Percentiles rank a stretch among this genome's conserved stretches.
These are phyloP conservation scores for Pichia ethanolica DNA, from an alignment of 805 yeast species.

Conservation along the genomic window DNA sequence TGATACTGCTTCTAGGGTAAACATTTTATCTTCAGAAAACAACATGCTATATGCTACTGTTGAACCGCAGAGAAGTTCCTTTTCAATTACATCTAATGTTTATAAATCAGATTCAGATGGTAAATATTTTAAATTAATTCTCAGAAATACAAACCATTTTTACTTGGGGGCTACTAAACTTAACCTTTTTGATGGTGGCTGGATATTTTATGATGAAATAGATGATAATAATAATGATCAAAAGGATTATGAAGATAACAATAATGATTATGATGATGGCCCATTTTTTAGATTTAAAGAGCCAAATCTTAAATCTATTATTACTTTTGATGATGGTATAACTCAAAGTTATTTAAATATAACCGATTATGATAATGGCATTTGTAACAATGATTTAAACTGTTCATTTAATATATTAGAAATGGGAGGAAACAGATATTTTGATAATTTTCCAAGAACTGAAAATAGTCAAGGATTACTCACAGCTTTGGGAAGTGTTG, in stretches of 20 bases:
- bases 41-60: constrained; percentile 33
- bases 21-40: constrained; percentile 4
- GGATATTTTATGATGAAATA: constrained; percentile 33
- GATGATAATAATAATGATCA: too few relatives aligned
- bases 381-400: constrained; percentile 35
- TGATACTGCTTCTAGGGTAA: constrained; percentile 14
- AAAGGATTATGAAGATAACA: not conserved
- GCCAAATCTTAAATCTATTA: constrained; percentile 24
- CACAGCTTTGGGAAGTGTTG: constrained; percentile 76
- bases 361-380: constrained; percentile 30
- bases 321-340: constrained; percentile 46
- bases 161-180: constrained; percentile 12
- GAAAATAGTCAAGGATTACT: constrained; percentile 51
- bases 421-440: constrained; percentile 35
- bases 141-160: constrained; percentile 36
- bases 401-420: constrained; percentile 41
- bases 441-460: constrained; percentile 12
- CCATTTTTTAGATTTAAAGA: not conserved
- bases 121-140: constrained; percentile 36
- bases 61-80: too few relatives aligned
- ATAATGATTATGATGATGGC: constrained; percentile 6
- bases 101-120: constrained; percentile 54
- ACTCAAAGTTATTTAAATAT: constrained; percentile 44
- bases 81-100: constrained; percentile 25
- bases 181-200: constrained; percentile 51